These are phyloP conservation scores for Diplocarpon rosae DNA, from an alignment of 2,329 filamentous ascomycete species.

Conservation along the genomic window DNA sequence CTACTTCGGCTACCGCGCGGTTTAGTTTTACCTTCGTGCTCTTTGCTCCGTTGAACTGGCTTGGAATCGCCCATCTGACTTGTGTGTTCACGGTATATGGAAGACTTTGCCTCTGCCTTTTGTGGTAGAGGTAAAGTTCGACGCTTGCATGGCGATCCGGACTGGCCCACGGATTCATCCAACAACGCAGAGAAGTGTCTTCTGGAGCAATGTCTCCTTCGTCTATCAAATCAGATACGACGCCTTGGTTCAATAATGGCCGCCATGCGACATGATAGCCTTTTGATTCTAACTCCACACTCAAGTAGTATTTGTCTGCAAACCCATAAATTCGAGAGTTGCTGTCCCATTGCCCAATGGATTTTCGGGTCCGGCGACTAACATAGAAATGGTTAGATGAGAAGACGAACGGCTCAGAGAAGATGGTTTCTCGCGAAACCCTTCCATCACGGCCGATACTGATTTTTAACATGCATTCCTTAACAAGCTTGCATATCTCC, in stretches of 20 bases:
- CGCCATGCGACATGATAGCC: slow-evolving; percentile 17
- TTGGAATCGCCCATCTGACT: slow-evolving; percentile 19
- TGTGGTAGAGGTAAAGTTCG: slow-evolving; percentile 2
- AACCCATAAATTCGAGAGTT: slow-evolving; percentile 7
- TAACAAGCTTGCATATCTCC: slow-evolving; percentile 7
- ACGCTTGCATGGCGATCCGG: neutral
- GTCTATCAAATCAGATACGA: neutral
- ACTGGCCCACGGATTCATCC: neutral
- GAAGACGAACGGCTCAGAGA: slow-evolving; percentile 15
- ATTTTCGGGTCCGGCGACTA: slow-evolving; percentile 9
- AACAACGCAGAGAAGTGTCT: slow-evolving; percentile 6
- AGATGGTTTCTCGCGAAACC: slow-evolving; percentile 10
- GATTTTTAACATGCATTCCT: slow-evolving; percentile 9
- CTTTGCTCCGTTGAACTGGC: neutral
- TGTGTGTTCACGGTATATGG: slow-evolving; percentile 12
- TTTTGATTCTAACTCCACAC: slow-evolving; percentile 11
- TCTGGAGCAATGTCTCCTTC: slow-evolving; percentile 1
- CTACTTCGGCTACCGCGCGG: no score
- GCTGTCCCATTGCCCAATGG: slow-evolving; percentile 9
- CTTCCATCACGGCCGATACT: slow-evolving; percentile 7
- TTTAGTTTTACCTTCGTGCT: no score
- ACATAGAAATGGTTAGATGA: slow-evolving; percentile 13
- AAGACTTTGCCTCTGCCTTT: slow-evolving; percentile 3
- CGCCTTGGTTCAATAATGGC: slow-evolving; percentile 10
- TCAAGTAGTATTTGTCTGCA: slow-evolving; percentile 17